A percentile compares a stretch with the other conserved stretches of the same genome.
Conservation (phyloP, 345 rosid genomes). For the Aethionema arabicum region DNA sequence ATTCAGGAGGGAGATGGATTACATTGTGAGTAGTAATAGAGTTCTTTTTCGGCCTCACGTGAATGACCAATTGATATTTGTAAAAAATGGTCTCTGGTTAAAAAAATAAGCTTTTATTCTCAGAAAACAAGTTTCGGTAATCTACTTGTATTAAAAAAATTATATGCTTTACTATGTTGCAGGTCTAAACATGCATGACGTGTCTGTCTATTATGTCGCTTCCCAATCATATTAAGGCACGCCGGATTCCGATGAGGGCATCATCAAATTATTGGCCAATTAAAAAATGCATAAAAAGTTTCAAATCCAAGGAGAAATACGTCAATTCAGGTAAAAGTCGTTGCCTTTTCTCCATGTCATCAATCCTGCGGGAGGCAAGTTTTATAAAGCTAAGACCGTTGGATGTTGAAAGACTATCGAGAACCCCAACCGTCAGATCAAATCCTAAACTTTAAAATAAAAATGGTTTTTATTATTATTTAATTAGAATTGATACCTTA, state of each 20-base stretch:
- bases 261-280: background rate
- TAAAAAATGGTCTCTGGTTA: no score
- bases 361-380: slow-evolving; percentile 31
- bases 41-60: background rate
- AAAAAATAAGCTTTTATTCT: background rate
- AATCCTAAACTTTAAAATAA: background rate
- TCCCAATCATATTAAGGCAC: background rate
- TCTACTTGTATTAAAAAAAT: no score
- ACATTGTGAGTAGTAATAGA: background rate
- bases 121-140: background rate
- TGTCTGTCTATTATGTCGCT: background rate
- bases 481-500: no score
- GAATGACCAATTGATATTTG: no score
- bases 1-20: background rate
- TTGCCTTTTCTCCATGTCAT: slow-evolving; percentile 31
- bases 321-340: slow-evolving; percentile 9
- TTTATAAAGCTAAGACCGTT: slow-evolving; percentile 23
- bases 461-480: background rate
- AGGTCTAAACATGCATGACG: background rate
- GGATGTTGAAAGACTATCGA: slow-evolving; percentile 8
- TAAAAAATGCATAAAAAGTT: background rate
- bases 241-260: background rate
- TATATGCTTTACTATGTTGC: no score
- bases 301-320: background rate
- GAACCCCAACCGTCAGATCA: slow-evolving; percentile 41